Evolutionary conservation across 768 basidiomycete species (phyloP).

Genomic region (Lactarius tabidus): DNA sequence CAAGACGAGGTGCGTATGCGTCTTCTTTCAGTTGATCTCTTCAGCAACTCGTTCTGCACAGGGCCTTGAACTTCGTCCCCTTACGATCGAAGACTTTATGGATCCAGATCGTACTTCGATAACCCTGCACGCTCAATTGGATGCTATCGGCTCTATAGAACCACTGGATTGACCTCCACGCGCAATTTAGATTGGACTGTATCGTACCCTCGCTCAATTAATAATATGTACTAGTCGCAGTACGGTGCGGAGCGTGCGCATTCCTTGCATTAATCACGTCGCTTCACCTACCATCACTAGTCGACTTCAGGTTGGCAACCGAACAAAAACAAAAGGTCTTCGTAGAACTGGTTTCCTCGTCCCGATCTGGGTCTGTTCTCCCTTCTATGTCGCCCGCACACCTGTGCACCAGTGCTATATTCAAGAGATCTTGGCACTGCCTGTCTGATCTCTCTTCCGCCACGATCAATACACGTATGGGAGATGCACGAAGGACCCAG

Average conservation of each 20-base stretch:
- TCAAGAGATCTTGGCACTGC: not conserved
- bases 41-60: conserved; percentile 31
- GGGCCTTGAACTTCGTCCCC: conserved; percentile 76
- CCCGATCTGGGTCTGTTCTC: not conserved
- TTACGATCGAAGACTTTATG: conserved; percentile 68
- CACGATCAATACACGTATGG: not conserved
- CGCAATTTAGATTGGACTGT: not conserved
- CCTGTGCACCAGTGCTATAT: not conserved
- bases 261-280: not conserved
- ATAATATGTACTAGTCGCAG: conserved; percentile 2
- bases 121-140: not conserved
- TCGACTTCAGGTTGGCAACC: not conserved
- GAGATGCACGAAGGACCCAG: not conserved
- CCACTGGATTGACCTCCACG: conserved; percentile 3
- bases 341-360: not conserved
- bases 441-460: not conserved
- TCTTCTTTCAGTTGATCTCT: not conserved
- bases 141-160: not conserved
- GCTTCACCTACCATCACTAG: not conserved
- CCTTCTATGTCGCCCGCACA: not conserved
- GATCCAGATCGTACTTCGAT: conserved; percentile 33
- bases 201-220: conserved; percentile 2
- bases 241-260: not conserved
- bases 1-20: conserved; percentile 41
- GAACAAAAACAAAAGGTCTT: not conserved